Conservation (phyloP, 2,329 filamentous ascomycete species). For the Rhynchosporium agropyri region DNA sequence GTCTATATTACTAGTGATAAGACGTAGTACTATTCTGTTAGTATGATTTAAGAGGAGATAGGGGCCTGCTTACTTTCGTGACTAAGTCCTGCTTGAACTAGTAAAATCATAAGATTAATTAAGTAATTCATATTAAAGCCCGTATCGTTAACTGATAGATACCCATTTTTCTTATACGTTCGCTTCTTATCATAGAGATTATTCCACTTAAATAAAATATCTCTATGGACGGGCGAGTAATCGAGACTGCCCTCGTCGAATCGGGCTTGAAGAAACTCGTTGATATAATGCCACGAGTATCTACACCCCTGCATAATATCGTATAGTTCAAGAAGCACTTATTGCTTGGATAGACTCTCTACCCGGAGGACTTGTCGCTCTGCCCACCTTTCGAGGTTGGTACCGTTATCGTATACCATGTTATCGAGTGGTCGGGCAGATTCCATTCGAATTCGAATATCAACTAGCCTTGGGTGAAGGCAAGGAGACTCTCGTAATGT, state of each 20-base stretch:
- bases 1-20: constrained; percentile 25
- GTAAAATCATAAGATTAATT: constrained; percentile 31
- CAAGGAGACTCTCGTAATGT: neutral
- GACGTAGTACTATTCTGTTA: constrained; percentile 26
- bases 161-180: constrained; percentile 24
- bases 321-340: constrained; percentile 26
- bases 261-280: constrained; percentile 20
- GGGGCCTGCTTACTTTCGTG: constrained; percentile 19
- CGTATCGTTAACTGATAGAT: constrained; percentile 19
- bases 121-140: constrained; percentile 29
- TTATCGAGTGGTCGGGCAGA: constrained; percentile 3
- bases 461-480: constrained; percentile 1
- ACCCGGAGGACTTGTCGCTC: constrained; percentile 23
- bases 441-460: neutral
- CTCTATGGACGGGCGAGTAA: constrained; percentile 22
- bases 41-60: constrained; percentile 15
- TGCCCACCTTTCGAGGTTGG: constrained; percentile 17
- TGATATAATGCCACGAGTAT: constrained; percentile 30
- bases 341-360: constrained; percentile 22
- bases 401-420: constrained; percentile 2
- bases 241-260: constrained; percentile 25
- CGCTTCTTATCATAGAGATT: constrained; percentile 29
- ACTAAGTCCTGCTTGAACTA: constrained; percentile 27
- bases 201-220: constrained; percentile 31
- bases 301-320: constrained; percentile 23